Percentiles rank a stretch among this genome's conserved stretches.
These are phyloP conservation scores for Chaetomidium leptoderma DNA, from an alignment of 495 filamentous ascomycete genomes.

Conservation along the genomic window DNA sequence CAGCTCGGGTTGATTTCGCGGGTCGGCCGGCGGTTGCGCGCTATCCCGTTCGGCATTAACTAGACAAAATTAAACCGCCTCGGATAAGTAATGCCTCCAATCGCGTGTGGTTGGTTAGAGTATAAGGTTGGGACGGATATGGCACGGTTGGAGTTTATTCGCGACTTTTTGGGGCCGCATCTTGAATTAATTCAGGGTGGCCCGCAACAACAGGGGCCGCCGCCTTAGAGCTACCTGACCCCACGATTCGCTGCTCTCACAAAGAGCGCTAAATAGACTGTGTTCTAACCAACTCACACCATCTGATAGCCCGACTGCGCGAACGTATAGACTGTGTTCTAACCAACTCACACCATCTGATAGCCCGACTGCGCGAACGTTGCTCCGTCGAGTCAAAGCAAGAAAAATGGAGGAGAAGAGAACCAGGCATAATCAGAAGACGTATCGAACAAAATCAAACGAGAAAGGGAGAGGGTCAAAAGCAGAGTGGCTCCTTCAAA, in stretches of 20 bases:
- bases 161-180: slow-evolving; percentile 4
- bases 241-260: not conserved
- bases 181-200: not conserved
- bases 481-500: too few species aligned
- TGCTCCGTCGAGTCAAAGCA: too few species aligned
- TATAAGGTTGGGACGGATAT: not conserved
- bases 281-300: not conserved
- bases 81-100: not conserved
- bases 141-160: not conserved
- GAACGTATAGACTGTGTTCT: too few species aligned
- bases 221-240: not conserved
- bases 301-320: not conserved
- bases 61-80: not conserved
- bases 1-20: not conserved
- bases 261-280: not conserved
- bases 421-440: too few species aligned
- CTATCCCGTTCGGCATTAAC: not conserved
- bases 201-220: not conserved
- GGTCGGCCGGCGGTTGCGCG: not conserved
- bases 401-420: too few species aligned
- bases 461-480: not conserved
- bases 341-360: too few species aligned
- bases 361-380: too few species aligned
- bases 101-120: not conserved
- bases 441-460: too few species aligned